Percentiles rank a stretch among this genome's conserved stretches.
Conservation (phyloP, 768 basidiomycete species). For the Clavulina sp. region DNA sequence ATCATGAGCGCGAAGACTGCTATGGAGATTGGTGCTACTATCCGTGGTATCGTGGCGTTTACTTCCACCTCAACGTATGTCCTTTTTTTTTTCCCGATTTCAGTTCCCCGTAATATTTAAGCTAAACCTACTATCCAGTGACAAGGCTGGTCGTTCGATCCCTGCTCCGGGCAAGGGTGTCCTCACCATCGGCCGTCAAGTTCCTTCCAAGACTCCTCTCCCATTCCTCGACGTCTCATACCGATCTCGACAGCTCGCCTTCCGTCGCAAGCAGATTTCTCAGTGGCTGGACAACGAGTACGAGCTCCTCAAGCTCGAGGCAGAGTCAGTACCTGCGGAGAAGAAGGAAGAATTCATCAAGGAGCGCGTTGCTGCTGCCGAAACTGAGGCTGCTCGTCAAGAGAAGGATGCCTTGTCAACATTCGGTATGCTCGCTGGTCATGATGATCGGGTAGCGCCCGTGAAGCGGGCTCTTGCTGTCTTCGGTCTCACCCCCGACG, state of each 20-base stretch:
- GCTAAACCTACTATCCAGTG: conserved; percentile 29
- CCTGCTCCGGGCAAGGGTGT: conserved; percentile 94
- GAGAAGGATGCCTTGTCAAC: conserved; percentile 85
- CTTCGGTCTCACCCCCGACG: conserved; percentile 88
- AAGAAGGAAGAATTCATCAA: conserved; percentile 40
- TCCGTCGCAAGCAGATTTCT: conserved; percentile 88
- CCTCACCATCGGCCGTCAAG: conserved; percentile 71
- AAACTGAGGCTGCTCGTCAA: conserved; percentile 78
- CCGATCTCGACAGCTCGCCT: conserved; percentile 81
- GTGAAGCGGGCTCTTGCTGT: conserved; percentile 90
- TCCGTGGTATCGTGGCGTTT: conserved; percentile 86
- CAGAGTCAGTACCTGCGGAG: conserved; percentile 39
- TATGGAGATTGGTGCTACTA: conserved; percentile 80
- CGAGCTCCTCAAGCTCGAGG: conserved; percentile 62
- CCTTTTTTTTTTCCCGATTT: neutral
- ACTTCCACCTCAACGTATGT: conserved; percentile 90
- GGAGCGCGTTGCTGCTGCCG: conserved; percentile 63
- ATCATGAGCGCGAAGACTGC: conserved; percentile 96
- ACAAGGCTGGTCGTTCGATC: conserved; percentile 96
- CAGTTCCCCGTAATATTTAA: neutral
- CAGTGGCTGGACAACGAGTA: conserved; percentile 91
- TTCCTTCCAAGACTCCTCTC: conserved; percentile 58
- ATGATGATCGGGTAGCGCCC: conserved; percentile 71
- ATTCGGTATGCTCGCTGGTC: conserved; percentile 89
- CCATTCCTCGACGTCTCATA: conserved; percentile 74